Evolutionary conservation across 176 grass and related monocot genomes (phyloP).

Genomic region (Paspalum vaginatum): DNA sequence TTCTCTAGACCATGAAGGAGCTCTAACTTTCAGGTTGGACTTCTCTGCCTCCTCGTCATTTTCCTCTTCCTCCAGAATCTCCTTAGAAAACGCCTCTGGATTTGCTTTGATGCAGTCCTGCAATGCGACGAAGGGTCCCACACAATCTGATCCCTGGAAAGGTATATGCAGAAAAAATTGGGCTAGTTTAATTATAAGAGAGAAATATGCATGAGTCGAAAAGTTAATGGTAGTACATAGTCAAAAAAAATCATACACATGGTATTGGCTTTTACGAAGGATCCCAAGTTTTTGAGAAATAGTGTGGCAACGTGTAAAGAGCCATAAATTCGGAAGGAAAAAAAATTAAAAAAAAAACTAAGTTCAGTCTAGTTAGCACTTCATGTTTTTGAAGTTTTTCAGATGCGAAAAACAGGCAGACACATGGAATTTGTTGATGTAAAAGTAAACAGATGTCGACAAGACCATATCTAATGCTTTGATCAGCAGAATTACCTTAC

Average conservation of each 20-base stretch:
- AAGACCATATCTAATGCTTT: background rate
- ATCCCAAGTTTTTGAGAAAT: constrained; percentile 2
- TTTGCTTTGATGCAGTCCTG: constrained; percentile 90
- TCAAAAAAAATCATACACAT: background rate
- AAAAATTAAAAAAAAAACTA: constrained; percentile 3
- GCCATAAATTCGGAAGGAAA: background rate
- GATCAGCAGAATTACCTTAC: background rate
- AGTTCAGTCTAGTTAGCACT: constrained; percentile 15
- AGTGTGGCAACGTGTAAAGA: background rate
- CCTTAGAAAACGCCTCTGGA: constrained; percentile 89
- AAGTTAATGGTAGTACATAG: background rate
- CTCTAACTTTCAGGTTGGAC: constrained; percentile 60
- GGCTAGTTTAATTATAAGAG: background rate
- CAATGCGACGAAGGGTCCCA: constrained; percentile 75
- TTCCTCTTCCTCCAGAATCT: constrained; percentile 76
- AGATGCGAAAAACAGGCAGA: background rate
- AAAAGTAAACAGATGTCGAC: background rate
- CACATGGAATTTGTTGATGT: background rate
- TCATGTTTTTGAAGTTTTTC: background rate
- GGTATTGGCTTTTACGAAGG: background rate
- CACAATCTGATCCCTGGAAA: constrained; percentile 93
- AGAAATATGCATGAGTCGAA: background rate
- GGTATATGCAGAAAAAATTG: constrained; percentile 8
- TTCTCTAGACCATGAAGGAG: constrained; percentile 90
- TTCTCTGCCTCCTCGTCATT: constrained; percentile 62